Conservation (phyloP, 129 eudicot genomes). For the Centaurea solstitialis region DNA sequence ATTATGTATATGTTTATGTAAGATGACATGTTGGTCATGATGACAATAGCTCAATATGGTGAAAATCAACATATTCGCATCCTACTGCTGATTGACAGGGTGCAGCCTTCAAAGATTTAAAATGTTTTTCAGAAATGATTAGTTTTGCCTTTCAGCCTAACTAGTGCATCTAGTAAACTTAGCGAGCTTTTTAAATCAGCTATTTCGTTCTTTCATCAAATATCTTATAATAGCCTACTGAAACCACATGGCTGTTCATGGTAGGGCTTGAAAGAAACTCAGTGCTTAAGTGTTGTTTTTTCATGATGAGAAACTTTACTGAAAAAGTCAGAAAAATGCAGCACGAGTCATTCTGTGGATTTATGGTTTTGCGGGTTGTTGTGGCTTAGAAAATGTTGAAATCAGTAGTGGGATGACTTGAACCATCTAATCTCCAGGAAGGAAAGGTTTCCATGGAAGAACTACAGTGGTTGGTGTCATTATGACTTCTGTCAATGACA, state of each 20-base stretch:
- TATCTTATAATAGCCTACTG: not conserved
- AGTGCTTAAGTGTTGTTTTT: too few relatives aligned
- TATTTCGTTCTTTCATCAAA: not conserved
- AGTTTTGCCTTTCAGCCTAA: not conserved
- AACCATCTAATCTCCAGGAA: not conserved
- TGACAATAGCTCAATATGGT: not conserved
- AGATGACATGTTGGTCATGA: not conserved
- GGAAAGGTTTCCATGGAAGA: not conserved
- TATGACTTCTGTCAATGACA: not conserved
- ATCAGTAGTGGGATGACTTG: not conserved
- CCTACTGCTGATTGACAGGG: not conserved
- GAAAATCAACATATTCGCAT: not conserved
- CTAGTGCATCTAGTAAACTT: not conserved
- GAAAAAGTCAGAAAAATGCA: too few relatives aligned
- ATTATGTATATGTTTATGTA: not conserved
- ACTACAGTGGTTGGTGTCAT: not conserved
- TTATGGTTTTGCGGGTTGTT: not conserved
- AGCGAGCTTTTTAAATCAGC: too few relatives aligned
- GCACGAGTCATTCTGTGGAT: not conserved
- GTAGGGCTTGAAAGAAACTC: not conserved
- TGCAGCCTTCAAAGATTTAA: not conserved
- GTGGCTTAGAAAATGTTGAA: not conserved
- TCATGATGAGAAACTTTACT: too few relatives aligned
- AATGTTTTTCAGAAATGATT: not conserved
- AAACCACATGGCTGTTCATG: not conserved